Conservation (phyloP, 2,329 filamentous ascomycete genomes). For the Colletotrichum caudatum region DNA sequence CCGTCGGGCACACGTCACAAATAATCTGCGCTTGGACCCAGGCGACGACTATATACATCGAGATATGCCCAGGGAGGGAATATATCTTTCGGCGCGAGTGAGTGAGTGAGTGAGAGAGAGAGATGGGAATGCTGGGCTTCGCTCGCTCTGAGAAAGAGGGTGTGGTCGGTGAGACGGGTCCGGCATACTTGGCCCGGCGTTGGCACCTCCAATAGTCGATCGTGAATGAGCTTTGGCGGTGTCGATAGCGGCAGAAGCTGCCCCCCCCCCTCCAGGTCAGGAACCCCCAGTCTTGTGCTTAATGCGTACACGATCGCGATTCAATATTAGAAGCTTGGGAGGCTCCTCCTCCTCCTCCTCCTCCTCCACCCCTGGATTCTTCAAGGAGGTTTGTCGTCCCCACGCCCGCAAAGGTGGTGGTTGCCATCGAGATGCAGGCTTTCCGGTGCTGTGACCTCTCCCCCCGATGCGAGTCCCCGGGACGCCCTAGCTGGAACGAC, state of each 20-base stretch:
- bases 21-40: not conserved
- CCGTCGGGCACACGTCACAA: not conserved
- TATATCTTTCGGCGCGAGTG: not conserved
- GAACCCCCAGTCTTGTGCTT: not conserved
- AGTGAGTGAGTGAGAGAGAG: too few species aligned
- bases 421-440: constrained; percentile 29
- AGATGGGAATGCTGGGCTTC: not conserved
- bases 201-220: constrained; percentile 14
- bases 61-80: constrained; percentile 18
- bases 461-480: not conserved
- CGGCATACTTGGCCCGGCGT: constrained; percentile 6
- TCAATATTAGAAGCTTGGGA: not conserved
- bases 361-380: constrained; percentile 33
- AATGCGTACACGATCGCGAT: not conserved
- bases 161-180: constrained; percentile 29
- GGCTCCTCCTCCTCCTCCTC: too few species aligned
- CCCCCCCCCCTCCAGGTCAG: not conserved
- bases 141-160: constrained; percentile 16
- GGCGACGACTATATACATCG: not conserved
- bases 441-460: constrained; percentile 8
- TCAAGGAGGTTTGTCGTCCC: not conserved
- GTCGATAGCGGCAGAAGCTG: not conserved
- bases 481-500: not conserved
- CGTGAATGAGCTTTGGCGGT: not conserved
- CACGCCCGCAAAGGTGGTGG: too few species aligned